These are phyloP conservation scores for Candida maesae DNA, from an alignment of 805 yeast genomes.

Conservation along the genomic window DNA sequence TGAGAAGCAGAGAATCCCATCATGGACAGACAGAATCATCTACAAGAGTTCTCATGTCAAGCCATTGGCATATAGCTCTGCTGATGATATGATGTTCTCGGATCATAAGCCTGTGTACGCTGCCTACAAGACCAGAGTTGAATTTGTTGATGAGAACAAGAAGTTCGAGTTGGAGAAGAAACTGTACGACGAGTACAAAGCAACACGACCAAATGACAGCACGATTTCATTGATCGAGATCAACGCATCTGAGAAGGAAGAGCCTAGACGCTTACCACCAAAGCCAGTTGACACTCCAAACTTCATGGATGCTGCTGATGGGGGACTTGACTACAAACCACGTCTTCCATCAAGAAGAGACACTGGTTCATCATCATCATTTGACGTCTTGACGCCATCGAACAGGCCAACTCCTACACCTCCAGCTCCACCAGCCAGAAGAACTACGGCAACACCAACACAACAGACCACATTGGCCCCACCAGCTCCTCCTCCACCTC, in stretches of 20 bases:
- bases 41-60: constrained; percentile 29
- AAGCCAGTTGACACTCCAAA: constrained; percentile 15
- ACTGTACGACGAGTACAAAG: constrained; percentile 56
- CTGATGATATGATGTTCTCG: constrained; percentile 55
- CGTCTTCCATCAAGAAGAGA: constrained; percentile 16
- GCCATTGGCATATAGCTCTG: constrained; percentile 68
- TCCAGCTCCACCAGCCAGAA: constrained; percentile 17
- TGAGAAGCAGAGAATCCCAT: constrained; percentile 90
- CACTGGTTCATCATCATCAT: constrained; percentile 2
- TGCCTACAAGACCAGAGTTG: constrained; percentile 62
- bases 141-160: constrained; percentile 60
- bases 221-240: constrained; percentile 22
- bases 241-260: constrained; percentile 6
- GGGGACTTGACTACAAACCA: constrained; percentile 20
- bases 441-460: constrained; percentile 5
- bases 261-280: not conserved
- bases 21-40: constrained; percentile 92
- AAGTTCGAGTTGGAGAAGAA: constrained; percentile 53
- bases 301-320: constrained; percentile 22
- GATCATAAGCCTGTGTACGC: constrained; percentile 95
- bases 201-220: constrained; percentile 29
- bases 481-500: constrained; percentile 18
- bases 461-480: constrained; percentile 1
- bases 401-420: constrained; percentile 18
- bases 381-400: constrained; percentile 20